A percentile compares a stretch with the other conserved stretches of the same genome.
Evolutionary conservation across 306 rosid species (phyloP).

Genomic region (Phaseolus lunatus): DNA sequence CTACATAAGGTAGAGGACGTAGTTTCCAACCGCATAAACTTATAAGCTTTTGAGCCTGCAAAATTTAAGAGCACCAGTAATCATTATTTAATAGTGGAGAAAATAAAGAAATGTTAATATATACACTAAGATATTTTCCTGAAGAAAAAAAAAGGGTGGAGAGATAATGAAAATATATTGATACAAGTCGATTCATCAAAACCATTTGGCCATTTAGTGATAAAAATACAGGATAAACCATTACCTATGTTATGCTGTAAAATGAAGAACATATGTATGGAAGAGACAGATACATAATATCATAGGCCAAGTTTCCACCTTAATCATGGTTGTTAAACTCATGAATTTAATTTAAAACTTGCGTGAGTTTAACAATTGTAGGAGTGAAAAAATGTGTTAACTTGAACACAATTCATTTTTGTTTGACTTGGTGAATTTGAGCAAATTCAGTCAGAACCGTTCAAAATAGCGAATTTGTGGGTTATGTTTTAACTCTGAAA

Average conservation of each 20-base stretch:
- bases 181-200: conserved; percentile 5
- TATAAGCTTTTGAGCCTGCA: conserved; percentile 85
- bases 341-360: not conserved
- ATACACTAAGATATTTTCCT: conserved; percentile 22
- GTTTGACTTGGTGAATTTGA: not conserved
- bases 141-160: not conserved
- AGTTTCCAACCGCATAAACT: conserved; percentile 94
- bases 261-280: not conserved
- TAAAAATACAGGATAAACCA: not conserved
- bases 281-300: conserved; percentile 2
- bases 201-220: conserved; percentile 11
- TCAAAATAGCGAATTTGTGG: not conserved
- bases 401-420: not conserved
- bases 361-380: not conserved
- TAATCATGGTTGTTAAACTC: not conserved
- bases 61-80: conserved; percentile 25
- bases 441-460: not conserved
- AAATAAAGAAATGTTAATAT: conserved; percentile 16
- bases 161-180: conserved; percentile 21
- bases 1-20: conserved; percentile 76
- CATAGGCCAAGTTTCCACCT: conserved; percentile 22
- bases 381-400: not conserved
- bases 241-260: conserved; percentile 13
- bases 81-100: conserved; percentile 12
- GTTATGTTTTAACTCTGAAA: not conserved